Percentiles rank a stretch among this genome's conserved stretches.
Evolutionary conservation across 345 rosid species (phyloP).

Genomic region (Aegle marmelos): DNA sequence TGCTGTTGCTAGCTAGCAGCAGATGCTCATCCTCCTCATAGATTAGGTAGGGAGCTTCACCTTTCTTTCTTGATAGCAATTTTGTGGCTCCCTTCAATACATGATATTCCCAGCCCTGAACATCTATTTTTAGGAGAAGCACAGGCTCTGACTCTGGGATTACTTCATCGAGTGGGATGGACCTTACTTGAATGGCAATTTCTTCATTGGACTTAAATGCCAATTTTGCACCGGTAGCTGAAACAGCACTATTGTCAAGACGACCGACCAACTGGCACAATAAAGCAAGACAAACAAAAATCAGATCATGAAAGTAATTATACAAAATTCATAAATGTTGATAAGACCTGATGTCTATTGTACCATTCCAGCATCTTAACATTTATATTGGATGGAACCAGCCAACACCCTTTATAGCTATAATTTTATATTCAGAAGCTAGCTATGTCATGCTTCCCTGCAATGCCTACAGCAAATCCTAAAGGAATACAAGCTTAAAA

Average conservation of each 20-base stretch:
- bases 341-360: background rate
- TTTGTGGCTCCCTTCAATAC: constrained; percentile 82
- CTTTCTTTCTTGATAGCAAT: constrained; percentile 63
- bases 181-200: constrained; percentile 77
- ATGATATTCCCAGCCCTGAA: constrained; percentile 98
- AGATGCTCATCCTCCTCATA: constrained; percentile 91
- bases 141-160: constrained; percentile 57
- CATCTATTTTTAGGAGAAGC: constrained; percentile 79
- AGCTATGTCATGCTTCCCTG: background rate
- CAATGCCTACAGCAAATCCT: background rate
- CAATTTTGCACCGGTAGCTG: constrained; percentile 81
- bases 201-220: constrained; percentile 97
- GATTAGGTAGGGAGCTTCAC: constrained; percentile 82
- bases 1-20: constrained; percentile 87
- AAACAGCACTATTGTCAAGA: constrained; percentile 94
- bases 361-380: background rate
- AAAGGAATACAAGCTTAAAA: background rate
- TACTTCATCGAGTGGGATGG: constrained; percentile 78
- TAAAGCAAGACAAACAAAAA: background rate
- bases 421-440: background rate
- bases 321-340: background rate
- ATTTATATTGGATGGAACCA: background rate
- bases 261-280: constrained; percentile 81
- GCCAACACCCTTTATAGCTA: background rate
- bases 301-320: background rate